A percentile compares a stretch with the other conserved stretches of the same genome.
Conservation (phyloP, 139 green algal species). For the Pycnococcus provasolii region DNA sequence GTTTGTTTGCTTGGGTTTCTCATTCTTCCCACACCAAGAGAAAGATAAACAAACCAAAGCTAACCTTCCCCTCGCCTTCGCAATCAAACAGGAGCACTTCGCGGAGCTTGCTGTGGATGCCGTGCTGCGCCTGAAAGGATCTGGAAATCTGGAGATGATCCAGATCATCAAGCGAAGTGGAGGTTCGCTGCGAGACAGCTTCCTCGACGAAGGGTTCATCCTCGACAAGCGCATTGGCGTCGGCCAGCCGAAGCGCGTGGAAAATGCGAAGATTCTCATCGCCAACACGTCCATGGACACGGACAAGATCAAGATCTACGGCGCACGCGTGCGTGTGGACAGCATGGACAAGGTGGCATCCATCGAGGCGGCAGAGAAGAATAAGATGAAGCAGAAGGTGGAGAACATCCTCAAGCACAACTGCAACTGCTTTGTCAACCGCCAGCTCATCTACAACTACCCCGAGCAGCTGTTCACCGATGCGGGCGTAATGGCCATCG, state of each 20-base stretch:
- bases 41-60: too few relatives aligned
- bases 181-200: constrained; percentile 85
- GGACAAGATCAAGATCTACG: constrained; percentile 99
- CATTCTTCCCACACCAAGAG: too few relatives aligned
- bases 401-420: constrained; percentile 80
- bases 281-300: constrained; percentile 99
- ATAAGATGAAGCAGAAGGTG: constrained; percentile 91
- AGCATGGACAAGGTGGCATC: constrained; percentile 83
- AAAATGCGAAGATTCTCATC: constrained; percentile 92
- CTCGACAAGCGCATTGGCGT: constrained; percentile 97
- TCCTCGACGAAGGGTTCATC: constrained; percentile 97
- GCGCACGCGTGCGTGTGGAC: constrained; percentile 62
- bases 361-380: constrained; percentile 92
- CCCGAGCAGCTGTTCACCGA: constrained; percentile 69
- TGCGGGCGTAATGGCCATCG: constrained; percentile 45
- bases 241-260: constrained; percentile 86
- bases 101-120: constrained; percentile 90
- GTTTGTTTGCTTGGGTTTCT: too few relatives aligned
- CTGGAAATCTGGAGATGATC: constrained; percentile 87
- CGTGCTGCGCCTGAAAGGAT: constrained; percentile 77
- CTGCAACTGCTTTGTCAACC: constrained; percentile 97
- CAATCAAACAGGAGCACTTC: constrained; percentile 79
- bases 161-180: constrained; percentile 98
- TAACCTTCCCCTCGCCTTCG: too few relatives aligned
- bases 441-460: constrained; percentile 99